A percentile compares a stretch with the other conserved stretches of the same genome.
Conservation (phyloP, 768 basidiomycete species). For the Mycena rosella region DNA sequence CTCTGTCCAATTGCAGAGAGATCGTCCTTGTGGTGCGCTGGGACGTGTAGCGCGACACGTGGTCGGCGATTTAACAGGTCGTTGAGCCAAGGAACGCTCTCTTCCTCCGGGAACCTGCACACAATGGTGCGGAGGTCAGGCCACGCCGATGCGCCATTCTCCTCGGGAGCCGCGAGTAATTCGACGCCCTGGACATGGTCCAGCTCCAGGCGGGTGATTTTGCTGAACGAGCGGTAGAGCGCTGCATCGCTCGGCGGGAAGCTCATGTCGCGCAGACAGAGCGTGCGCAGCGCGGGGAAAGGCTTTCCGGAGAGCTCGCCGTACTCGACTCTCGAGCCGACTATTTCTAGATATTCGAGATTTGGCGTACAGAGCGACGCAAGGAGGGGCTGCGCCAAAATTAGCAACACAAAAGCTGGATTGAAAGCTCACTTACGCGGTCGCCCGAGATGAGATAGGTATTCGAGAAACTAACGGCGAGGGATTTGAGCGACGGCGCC, state of each 20-base stretch:
- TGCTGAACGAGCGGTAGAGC: slow-evolving; percentile 31
- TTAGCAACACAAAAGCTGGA: background rate
- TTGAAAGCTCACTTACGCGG: background rate
- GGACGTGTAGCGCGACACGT: slow-evolving; percentile 16
- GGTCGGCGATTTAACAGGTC: slow-evolving; percentile 5
- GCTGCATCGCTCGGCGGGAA: slow-evolving; percentile 5
- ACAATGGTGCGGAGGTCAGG: slow-evolving; percentile 24
- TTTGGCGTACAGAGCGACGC: slow-evolving; percentile 41
- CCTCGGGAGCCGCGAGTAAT: slow-evolving; percentile 6
- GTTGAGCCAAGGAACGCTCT: slow-evolving; percentile 12
- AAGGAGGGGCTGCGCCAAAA: slow-evolving; percentile 32
- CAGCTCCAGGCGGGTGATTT: slow-evolving; percentile 30
- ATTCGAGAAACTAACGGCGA: slow-evolving; percentile 42
- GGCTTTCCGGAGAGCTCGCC: slow-evolving; percentile 31
- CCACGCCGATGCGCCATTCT: slow-evolving; percentile 14
- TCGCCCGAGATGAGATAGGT: background rate
- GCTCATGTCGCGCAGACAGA: slow-evolving; percentile 28
- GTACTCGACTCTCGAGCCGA: slow-evolving; percentile 32
- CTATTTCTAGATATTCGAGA: slow-evolving; percentile 49
- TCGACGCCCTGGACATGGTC: slow-evolving; percentile 9
- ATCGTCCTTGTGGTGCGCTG: background rate
- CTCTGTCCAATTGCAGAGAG: background rate
- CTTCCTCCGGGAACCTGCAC: background rate
- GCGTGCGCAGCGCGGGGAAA: slow-evolving; percentile 17
- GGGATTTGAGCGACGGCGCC: slow-evolving; percentile 38